These are phyloP conservation scores for Trichoderma aggressivum DNA, from an alignment of 2,329 filamentous ascomycete species.

Conservation along the genomic window DNA sequence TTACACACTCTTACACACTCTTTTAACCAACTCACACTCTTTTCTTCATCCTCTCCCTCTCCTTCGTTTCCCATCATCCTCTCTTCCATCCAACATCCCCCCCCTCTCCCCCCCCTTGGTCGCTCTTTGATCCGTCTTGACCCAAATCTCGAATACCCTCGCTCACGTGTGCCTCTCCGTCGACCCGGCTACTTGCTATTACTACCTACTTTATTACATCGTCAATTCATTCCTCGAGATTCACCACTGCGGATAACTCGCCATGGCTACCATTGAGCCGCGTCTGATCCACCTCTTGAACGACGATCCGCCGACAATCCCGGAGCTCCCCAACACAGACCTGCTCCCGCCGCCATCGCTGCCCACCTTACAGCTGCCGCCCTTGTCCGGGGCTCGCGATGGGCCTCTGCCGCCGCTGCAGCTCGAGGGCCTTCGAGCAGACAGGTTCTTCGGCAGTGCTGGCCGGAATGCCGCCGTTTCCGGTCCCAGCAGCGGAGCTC, in stretches of 20 bases:
- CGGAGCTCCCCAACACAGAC: conserved; percentile 43
- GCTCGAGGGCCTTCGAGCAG: conserved; percentile 44
- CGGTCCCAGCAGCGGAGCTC: conserved; percentile 15
- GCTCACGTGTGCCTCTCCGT: not conserved
- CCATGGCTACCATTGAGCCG: conserved; percentile 65
- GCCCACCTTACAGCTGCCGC: conserved; percentile 44
- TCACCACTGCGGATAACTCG: conserved; percentile 32
- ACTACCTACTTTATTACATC: not conserved
- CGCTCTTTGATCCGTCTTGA: not conserved
- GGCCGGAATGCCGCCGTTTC: conserved; percentile 6
- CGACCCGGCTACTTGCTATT: not conserved
- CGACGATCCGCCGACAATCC: conserved; percentile 46
- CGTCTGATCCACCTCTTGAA: conserved; percentile 64
- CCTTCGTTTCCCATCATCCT: not conserved
- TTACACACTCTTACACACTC: not conserved
- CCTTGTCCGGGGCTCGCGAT: conserved; percentile 34
- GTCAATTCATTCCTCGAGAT: conserved; percentile 29
- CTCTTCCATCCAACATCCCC: not conserved
- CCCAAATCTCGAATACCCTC: not conserved
- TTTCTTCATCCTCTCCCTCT: conserved; percentile 11
- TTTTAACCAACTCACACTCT: not conserved
- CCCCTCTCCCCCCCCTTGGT: not conserved
- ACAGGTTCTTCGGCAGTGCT: conserved; percentile 28
- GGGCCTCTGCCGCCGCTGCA: conserved; percentile 52
- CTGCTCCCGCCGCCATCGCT: conserved; percentile 41